Percentiles rank a stretch among this genome's conserved stretches.
These are phyloP conservation scores for Salisapilia sapeloensis DNA, from an alignment of 352 stramenopile species.

Conservation along the genomic window DNA sequence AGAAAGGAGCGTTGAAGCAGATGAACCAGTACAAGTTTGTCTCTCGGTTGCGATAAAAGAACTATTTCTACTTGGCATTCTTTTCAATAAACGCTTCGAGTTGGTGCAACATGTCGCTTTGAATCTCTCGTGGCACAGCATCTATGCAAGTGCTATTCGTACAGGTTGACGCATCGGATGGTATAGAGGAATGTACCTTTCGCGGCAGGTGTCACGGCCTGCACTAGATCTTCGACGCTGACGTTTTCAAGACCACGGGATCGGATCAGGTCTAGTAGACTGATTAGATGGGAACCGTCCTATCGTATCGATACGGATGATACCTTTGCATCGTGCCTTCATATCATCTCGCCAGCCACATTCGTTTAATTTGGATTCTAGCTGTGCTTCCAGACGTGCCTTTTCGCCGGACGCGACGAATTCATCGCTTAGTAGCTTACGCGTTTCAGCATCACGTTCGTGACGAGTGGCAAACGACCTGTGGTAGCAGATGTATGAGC, in stretches of 20 bases:
- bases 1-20: slow-evolving; percentile 63
- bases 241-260: slow-evolving; percentile 90
- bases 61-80: too few species aligned
- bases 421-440: slow-evolving; percentile 70
- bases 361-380: slow-evolving; percentile 75
- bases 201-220: slow-evolving; percentile 83
- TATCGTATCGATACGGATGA: neutral
- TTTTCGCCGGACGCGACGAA: slow-evolving; percentile 83
- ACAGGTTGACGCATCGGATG: neutral
- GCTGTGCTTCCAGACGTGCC: slow-evolving; percentile 78
- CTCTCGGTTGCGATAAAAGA: slow-evolving; percentile 44
- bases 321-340: slow-evolving; percentile 79
- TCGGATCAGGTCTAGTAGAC: slow-evolving; percentile 78
- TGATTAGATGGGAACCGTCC: neutral
- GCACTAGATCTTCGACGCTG: slow-evolving; percentile 88
- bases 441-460: slow-evolving; percentile 54
- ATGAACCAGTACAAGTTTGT: slow-evolving; percentile 82
- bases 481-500: too few species aligned
- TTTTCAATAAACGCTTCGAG: slow-evolving; percentile 86
- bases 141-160: neutral
- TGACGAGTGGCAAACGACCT: slow-evolving; percentile 31
- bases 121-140: slow-evolving; percentile 71
- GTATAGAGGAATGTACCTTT: slow-evolving; percentile 17
- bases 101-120: slow-evolving; percentile 78
- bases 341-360: slow-evolving; percentile 88